These are phyloP conservation scores for Penicillium paxilli DNA, from an alignment of 495 filamentous ascomycete genomes.

Conservation along the genomic window DNA sequence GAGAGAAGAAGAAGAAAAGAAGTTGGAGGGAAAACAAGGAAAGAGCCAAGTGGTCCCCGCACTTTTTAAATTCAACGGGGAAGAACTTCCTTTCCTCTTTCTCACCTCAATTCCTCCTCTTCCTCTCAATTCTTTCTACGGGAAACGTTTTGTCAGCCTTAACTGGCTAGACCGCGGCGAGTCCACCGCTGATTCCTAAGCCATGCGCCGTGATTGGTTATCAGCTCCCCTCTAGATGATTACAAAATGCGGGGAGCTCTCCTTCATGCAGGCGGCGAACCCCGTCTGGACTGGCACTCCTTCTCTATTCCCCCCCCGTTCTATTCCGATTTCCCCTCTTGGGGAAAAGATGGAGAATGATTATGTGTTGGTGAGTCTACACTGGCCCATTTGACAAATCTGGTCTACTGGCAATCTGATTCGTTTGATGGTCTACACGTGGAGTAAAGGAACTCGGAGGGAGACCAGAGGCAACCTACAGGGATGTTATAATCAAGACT, in stretches of 20 bases:
- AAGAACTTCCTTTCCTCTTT: no score
- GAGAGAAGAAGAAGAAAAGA: not conserved
- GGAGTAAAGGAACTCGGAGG: no score
- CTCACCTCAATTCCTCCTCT: no score
- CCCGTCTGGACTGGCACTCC: no score
- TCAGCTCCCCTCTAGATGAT: not conserved
- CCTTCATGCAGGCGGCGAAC: conserved; percentile 3
- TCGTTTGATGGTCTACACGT: not conserved
- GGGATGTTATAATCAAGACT: not conserved
- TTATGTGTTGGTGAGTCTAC: no score
- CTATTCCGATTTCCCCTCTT: not conserved
- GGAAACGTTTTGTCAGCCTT: conserved; percentile 22
- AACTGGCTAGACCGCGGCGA: conserved; percentile 8
- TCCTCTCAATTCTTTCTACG: no score
- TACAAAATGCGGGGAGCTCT: conserved; percentile 3
- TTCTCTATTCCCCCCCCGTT: not conserved
- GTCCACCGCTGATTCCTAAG: conserved; percentile 23
- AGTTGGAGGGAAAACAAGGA: not conserved
- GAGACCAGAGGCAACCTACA: not conserved
- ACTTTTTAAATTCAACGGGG: conserved; percentile 8
- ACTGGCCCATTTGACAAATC: not conserved
- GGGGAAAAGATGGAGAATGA: no score
- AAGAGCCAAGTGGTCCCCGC: conserved; percentile 8
- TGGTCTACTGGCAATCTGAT: not conserved
- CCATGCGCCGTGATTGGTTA: conserved; percentile 12